Conservation (phyloP, 2,329 filamentous ascomycete species). For the Chaetothyriales sp. region DNA sequence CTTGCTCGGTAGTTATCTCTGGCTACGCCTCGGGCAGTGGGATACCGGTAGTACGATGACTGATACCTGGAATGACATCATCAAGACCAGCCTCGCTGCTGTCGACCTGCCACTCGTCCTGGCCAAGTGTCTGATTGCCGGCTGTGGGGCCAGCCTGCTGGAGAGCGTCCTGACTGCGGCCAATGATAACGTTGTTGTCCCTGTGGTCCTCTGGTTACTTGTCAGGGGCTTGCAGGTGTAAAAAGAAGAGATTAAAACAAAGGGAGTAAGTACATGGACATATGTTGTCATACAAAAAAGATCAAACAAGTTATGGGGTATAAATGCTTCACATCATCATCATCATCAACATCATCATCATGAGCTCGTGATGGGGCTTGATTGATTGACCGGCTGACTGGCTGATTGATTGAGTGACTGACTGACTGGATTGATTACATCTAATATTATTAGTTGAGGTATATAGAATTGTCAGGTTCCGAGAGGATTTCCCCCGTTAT, state of each 20-base stretch:
- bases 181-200: constrained; percentile 96
- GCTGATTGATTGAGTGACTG: too few species aligned
- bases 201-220: constrained; percentile 80
- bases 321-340: too few species aligned
- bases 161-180: constrained; percentile 92
- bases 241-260: neutral
- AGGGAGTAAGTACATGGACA: neutral
- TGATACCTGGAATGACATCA: too few species aligned
- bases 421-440: too few species aligned
- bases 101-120: constrained; percentile 17
- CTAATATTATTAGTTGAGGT: too few species aligned
- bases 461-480: too few species aligned
- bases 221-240: constrained; percentile 51
- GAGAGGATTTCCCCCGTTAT: too few species aligned
- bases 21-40: constrained; percentile 67
- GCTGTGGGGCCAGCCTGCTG: constrained; percentile 68
- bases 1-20: constrained; percentile 52
- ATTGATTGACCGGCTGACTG: too few species aligned
- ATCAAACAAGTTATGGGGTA: too few species aligned
- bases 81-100: neutral
- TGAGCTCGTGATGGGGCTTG: too few species aligned
- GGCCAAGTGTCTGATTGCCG: constrained; percentile 54
- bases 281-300: too few species aligned
- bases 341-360: too few species aligned
- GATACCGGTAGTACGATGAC: constrained; percentile 18